Conservation (phyloP, 1,284 basidiomycete genomes). For the Ceratobasidium sp. region DNA sequence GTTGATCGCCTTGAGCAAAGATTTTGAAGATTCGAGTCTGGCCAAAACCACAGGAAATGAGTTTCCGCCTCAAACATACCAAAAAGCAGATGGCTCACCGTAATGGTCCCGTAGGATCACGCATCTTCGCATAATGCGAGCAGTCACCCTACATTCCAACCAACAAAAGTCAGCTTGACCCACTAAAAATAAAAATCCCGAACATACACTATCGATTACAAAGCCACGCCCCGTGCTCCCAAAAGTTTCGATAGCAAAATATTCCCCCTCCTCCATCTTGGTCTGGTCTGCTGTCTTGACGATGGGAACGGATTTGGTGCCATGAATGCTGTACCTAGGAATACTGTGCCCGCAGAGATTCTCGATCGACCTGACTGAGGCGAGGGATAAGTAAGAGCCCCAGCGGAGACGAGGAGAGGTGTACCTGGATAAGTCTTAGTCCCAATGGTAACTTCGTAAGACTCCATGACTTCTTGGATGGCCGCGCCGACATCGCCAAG, state of each 20-base stretch:
- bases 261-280: constrained; percentile 99
- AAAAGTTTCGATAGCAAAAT: constrained; percentile 99
- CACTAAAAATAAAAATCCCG: constrained; percentile 34
- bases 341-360: constrained; percentile 96
- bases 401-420: constrained; percentile 51
- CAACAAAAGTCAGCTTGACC: background rate
- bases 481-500: constrained; percentile 92
- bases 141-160: constrained; percentile 78
- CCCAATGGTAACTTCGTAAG: constrained; percentile 91
- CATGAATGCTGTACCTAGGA: constrained; percentile 90
- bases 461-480: constrained; percentile 99
- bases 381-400: constrained; percentile 12
- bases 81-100: constrained; percentile 62
- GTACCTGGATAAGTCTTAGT: constrained; percentile 88
- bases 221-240: constrained; percentile 95
- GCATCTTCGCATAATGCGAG: constrained; percentile 89
- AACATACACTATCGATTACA: constrained; percentile 83
- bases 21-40: constrained; percentile 89
- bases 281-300: constrained; percentile 91
- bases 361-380: constrained; percentile 88
- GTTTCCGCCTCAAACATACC: too few species aligned
- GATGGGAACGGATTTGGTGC: constrained; percentile 88
- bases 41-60: background rate
- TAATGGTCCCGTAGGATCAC: constrained; percentile 77
- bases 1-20: constrained; percentile 89